phyloP scores from a whole-genome alignment of 2,329 filamentous ascomycete genomes.

The Fusarium musae region DNA sequence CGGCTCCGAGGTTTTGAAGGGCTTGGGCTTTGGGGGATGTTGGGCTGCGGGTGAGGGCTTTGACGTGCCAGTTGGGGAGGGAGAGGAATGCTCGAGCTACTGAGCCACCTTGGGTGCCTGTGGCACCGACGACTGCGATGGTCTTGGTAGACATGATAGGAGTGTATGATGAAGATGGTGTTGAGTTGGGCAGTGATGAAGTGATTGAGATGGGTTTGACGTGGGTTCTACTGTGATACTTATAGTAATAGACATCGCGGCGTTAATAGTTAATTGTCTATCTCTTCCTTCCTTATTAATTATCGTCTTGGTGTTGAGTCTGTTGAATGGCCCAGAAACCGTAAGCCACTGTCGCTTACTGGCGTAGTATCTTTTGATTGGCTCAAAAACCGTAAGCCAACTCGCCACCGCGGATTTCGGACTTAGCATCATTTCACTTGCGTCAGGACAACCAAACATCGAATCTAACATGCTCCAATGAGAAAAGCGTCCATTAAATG shows the following conservation, averaged over 20 bases:
- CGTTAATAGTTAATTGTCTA: fast-evolving
- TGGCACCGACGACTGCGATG: conserved; percentile 58
- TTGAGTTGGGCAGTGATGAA: fast-evolving
- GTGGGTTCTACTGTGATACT: fast-evolving
- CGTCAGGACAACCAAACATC: background rate
- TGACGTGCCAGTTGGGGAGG: conserved; percentile 53
- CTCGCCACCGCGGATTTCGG: background rate
- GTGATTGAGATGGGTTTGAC: fast-evolving
- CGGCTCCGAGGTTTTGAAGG: conserved; percentile 52
- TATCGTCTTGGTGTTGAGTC: background rate
- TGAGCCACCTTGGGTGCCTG: conserved; percentile 60
- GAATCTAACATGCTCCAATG: background rate
- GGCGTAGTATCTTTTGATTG: conserved; percentile 12
- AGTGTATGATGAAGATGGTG: background rate
- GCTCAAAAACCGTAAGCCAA: conserved; percentile 36
- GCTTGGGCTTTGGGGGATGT: conserved; percentile 52
- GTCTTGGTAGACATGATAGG: conserved; percentile 41
- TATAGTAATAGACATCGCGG: background rate
- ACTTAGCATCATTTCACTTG: no score
- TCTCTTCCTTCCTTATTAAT: background rate
- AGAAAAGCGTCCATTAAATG: no score
- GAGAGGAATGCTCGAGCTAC: conserved; percentile 57
- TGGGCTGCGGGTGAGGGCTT: conserved; percentile 57
- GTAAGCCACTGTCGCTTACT: conserved; percentile 15
- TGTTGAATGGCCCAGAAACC: background rate